phyloP scores from a whole-genome alignment of 163 green algal genomes.

The Scenedesmus sp. region DNA sequence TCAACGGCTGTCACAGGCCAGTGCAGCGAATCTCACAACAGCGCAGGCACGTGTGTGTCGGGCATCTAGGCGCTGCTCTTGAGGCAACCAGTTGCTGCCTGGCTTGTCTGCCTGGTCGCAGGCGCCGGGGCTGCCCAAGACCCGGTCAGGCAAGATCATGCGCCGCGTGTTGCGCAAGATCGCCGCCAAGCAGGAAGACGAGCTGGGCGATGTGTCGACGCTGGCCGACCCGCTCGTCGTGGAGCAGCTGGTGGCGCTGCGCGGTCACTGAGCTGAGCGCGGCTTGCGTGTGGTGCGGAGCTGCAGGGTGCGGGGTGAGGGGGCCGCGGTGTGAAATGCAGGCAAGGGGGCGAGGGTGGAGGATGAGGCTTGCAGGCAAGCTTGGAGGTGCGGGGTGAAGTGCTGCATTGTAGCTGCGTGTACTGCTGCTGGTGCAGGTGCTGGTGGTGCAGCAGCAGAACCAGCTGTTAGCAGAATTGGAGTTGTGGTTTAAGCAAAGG shows the following conservation, averaged over 20 bases:
- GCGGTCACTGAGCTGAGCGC: conserved; percentile 51
- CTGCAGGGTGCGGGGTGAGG: no score
- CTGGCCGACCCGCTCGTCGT: conserved; percentile 81
- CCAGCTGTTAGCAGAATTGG: background rate
- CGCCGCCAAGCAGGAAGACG: conserved; percentile 81
- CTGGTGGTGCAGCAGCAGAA: background rate
- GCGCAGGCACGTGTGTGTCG: no score
- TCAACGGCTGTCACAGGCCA: no score
- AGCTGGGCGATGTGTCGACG: conserved; percentile 93
- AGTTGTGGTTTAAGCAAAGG: background rate
- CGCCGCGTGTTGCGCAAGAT: conserved; percentile 93
- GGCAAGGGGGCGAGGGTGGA: background rate
- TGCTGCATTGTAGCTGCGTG: background rate
- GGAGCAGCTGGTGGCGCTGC: conserved; percentile 68
- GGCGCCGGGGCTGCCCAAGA: conserved; percentile 91
- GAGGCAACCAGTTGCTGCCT: background rate
- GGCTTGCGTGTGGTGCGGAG: background rate
- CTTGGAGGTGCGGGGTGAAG: background rate
- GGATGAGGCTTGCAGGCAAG: background rate
- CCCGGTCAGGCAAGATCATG: conserved; percentile 96
- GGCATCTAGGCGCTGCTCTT: background rate
- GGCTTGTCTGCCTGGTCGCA: background rate
- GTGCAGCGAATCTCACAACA: no score
- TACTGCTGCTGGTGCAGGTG: background rate
- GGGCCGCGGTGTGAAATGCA: no score